Base-by-base conservation (phyloP, 805 yeast genomes). In the Cyberlindnera maritima region DNA sequence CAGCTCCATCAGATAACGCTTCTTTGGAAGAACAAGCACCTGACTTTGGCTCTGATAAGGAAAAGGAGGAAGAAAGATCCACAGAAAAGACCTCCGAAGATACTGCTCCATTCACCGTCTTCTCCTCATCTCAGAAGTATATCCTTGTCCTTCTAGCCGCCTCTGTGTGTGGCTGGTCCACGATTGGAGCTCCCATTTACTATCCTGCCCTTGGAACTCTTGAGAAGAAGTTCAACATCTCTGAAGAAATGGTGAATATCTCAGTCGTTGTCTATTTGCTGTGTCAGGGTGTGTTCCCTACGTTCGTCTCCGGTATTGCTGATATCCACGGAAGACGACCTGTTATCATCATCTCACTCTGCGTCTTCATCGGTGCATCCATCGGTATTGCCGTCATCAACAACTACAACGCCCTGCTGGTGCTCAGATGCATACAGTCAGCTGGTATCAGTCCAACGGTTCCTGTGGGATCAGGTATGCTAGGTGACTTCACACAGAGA, bases 301-400 rank as follows among this genome's bases (percentile, higher is more conserved):
- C 85, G 1, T 61, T 88, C 14, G 73, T 83, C 61, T 84, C 88
- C 0, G 72, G 81, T 3, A 56, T 87, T 20, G 85, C 92, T 0
- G 97, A 89, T 60, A 60, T 69, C 3, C 66, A 64, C 58, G 96
- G 96, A 0, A 75, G 96, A 56, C 67, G 96, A 42, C 90, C 94
- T 0, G 71, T 83, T 0, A 69, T 84, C 17, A 44, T 86, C 26
- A 41, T 67, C 3, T 81, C 89, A 32, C 61, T 85, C 25, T 13
- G 73, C 0, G 67, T 82, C 1, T 88, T 79, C 56, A 65, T 80
- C 15, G 80, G 72, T 9, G 80, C 87, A 1, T 80, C 85, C 62
- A 62, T 85, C 32, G 94, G 86, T 0, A 63, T 89, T 13, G 88
- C 95, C 0, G 68, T 75, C 20, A 66, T 80, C 2, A 65, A 77